Percentiles rank a stretch among this genome's conserved stretches.
These are phyloP conservation scores for Vigna mungo DNA, from an alignment of 306 rosid species.

Conservation along the genomic window DNA sequence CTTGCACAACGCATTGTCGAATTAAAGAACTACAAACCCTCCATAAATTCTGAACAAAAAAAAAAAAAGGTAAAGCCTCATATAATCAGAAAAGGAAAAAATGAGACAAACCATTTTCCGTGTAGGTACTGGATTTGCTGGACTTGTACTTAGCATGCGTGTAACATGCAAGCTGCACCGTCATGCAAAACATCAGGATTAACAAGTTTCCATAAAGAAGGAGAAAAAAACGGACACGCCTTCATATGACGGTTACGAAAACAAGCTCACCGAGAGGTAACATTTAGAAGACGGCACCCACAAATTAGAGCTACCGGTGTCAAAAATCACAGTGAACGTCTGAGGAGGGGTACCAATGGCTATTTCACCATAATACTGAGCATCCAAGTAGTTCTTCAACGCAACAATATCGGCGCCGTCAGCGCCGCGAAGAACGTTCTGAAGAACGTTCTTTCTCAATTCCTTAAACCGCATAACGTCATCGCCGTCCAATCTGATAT, in stretches of 20 bases:
- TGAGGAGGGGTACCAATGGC: slow-evolving; percentile 87
- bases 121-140: slow-evolving; percentile 68
- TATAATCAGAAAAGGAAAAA: background rate
- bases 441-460: slow-evolving; percentile 51
- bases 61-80: background rate
- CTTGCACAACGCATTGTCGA: slow-evolving; percentile 10
- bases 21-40: slow-evolving; percentile 26
- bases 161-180: slow-evolving; percentile 77
- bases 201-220: background rate
- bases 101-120: slow-evolving; percentile 69
- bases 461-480: slow-evolving; percentile 51
- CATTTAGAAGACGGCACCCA: slow-evolving; percentile 94
- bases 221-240: background rate
- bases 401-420: slow-evolving; percentile 58
- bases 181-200: slow-evolving; percentile 52
- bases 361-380: slow-evolving; percentile 95
- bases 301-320: slow-evolving; percentile 92
- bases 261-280: slow-evolving; percentile 76
- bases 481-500: slow-evolving; percentile 53
- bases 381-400: slow-evolving; percentile 86
- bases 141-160: slow-evolving; percentile 79
- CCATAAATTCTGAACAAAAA: background rate
- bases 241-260: background rate
- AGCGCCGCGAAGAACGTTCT: slow-evolving; percentile 45
- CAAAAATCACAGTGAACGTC: slow-evolving; percentile 84